These are phyloP conservation scores for Aurantiochytrium sp. DNA, from an alignment of 108 stramenopile species.

Conservation along the genomic window DNA sequence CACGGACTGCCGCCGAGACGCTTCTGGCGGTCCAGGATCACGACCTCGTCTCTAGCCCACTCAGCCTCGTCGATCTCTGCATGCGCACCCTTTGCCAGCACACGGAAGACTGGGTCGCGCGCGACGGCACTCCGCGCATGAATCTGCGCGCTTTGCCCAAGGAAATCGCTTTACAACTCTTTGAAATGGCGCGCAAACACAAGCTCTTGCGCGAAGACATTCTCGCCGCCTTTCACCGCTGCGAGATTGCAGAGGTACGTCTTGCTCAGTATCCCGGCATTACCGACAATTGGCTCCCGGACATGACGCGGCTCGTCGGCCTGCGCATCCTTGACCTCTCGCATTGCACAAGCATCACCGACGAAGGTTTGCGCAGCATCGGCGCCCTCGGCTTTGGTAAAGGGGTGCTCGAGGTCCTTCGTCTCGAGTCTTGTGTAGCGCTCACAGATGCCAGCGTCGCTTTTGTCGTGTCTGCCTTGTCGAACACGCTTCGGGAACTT, in stretches of 20 bases:
- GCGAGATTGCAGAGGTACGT: background rate
- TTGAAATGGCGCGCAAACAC: conserved; percentile 10
- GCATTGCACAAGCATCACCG: background rate
- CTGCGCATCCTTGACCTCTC: background rate
- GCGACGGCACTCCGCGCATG: background rate
- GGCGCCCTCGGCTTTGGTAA: background rate
- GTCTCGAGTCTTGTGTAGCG: background rate
- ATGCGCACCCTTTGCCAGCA: conserved; percentile 9
- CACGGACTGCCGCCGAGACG: background rate
- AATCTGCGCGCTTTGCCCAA: background rate
- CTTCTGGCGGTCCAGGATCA: background rate
- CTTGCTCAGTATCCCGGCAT: background rate
- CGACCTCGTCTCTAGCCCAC: background rate
- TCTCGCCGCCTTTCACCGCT: background rate
- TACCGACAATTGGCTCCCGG: background rate
- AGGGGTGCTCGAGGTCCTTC: background rate
- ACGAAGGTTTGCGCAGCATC: background rate
- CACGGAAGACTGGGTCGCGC: background rate
- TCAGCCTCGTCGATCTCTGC: background rate
- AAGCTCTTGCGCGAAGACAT: background rate
- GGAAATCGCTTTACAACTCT: background rate
- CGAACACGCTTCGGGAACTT: background rate
- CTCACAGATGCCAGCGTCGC: conserved; percentile 4
- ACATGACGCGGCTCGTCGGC: background rate
- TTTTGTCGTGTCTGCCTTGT: background rate